Base-by-base conservation (phyloP, 805 yeast genomes). In the Cyberlindnera galapagoensis region DNA sequence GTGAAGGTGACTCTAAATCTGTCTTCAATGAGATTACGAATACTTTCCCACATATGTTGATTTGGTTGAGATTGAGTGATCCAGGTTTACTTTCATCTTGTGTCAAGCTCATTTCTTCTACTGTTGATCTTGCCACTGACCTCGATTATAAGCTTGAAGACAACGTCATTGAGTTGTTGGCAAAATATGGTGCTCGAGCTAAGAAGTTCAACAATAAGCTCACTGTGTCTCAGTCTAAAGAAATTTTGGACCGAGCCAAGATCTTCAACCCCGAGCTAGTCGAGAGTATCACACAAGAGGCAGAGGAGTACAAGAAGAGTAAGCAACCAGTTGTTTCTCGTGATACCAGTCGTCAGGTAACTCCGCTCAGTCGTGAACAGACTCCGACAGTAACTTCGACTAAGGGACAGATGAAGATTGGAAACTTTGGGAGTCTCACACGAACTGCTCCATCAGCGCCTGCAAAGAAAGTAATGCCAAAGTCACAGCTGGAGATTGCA, bases 41-140 rank as follows among this genome's bases (percentile, higher is more conserved):
- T n/a, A 74, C 92, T 0, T 73, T 88, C 38, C 67, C 67, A 10
- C 65, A 76, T 33, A 76, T 84, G 65, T 66, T 84, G 21, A 78
- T 76, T 24, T 83, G 97, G 94, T 63, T 90, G 18, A 67, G 92
- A 38, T 62, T 90, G 28, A 85, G 90, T 38, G 97, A 88, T 55
- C 63, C 72, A 6, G 81, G 86, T 3, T 62, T 90, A 28, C 60
- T 84, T 27, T 69, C 68, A 17, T 71, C 85, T 1, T 85, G 95
- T 63, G 88, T 84, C 6, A 67, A 69, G 16, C 61, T 86, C 28
- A 80, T 83, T 5, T 69, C 76, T 31, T 68, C 71, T 26, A 75
- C 85, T 0, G 63, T 86, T 28, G 82, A 77, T 43, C 55, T 82
- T 26, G 83, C 87, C 0, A 56, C 60, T 19, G 78, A 74, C 24